Evolutionary conservation across 495 filamentous ascomycete species (phyloP).

Genomic region (Ascobolus immersus): DNA sequence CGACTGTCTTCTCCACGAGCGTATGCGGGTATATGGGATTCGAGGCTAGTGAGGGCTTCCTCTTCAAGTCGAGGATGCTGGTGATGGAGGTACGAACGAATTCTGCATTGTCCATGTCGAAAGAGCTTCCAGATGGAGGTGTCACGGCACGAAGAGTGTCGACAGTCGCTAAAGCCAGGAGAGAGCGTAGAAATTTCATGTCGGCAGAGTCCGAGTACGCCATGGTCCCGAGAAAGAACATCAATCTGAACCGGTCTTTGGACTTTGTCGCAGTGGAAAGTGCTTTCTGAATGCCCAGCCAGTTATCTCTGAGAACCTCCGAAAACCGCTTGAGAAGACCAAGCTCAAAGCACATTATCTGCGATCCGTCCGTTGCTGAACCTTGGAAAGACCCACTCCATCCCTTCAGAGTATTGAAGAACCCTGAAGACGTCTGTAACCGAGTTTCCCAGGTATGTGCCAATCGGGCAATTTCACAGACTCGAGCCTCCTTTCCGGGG

Average conservation of each 20-base stretch:
- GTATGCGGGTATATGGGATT: too few relatives aligned
- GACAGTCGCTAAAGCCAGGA: conserved; percentile 19
- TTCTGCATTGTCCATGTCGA: too few relatives aligned
- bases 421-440: not conserved
- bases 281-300: conserved; percentile 18
- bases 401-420: not conserved
- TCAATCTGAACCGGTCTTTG: conserved; percentile 18
- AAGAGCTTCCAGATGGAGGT: too few relatives aligned
- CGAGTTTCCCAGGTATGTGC: not conserved
- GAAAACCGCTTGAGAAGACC: too few relatives aligned
- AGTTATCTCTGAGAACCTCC: conserved; percentile 13
- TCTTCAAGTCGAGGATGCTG: too few relatives aligned
- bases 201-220: conserved; percentile 15
- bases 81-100: too few relatives aligned
- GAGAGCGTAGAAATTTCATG: conserved; percentile 16
- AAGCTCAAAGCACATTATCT: too few relatives aligned
- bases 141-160: too few relatives aligned
- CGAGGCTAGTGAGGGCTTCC: too few relatives aligned
- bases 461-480: not conserved
- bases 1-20: too few relatives aligned
- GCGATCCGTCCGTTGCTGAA: too few relatives aligned
- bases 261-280: conserved; percentile 6
- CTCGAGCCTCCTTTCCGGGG: not conserved
- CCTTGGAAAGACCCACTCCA: too few relatives aligned
- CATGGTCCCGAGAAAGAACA: conserved; percentile 24